These are phyloP conservation scores for Populus nigra DNA, from an alignment of 345 rosid species.

Conservation along the genomic window DNA sequence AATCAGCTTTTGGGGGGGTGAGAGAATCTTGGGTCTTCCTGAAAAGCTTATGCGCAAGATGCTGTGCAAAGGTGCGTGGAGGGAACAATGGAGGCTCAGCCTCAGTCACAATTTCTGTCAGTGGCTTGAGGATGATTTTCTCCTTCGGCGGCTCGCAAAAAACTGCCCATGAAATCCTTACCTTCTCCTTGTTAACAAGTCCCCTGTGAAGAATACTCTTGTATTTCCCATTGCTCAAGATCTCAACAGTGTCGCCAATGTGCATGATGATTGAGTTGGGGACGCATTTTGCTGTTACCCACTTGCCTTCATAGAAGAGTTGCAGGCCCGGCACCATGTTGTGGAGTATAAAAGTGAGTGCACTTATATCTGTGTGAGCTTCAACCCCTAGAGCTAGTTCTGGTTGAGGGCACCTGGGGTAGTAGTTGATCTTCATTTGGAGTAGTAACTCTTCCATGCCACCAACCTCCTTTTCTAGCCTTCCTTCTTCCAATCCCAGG, in stretches of 20 bases:
- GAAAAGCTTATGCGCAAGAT: constrained; percentile 76
- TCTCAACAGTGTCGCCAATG: constrained; percentile 87
- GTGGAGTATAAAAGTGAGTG: constrained; percentile 94
- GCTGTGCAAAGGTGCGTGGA: constrained; percentile 89
- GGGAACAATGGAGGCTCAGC: constrained; percentile 74
- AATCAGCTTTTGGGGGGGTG: neutral
- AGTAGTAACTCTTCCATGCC: constrained; percentile 81
- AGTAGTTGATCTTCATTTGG: constrained; percentile 89
- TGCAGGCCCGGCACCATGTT: constrained; percentile 98
- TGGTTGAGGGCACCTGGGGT: constrained; percentile 94
- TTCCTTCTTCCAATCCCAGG: constrained; percentile 77
- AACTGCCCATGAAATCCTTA: constrained; percentile 94
- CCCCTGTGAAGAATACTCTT: constrained; percentile 96
- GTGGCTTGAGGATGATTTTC: constrained; percentile 80
- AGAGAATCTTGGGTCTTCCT: constrained; percentile 46
- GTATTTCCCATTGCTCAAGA: constrained; percentile 85
- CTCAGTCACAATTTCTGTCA: constrained; percentile 61
- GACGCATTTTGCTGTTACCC: constrained; percentile 89
- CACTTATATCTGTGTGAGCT: constrained; percentile 90
- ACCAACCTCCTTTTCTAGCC: constrained; percentile 85
- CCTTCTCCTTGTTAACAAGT: constrained; percentile 89
- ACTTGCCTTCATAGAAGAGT: constrained; percentile 72
- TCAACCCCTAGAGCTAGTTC: constrained; percentile 97
- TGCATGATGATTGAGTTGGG: constrained; percentile 95
- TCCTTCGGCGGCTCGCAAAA: constrained; percentile 97